Evolutionary conservation across 1,284 basidiomycete genomes (phyloP), one percentile per base, ranked within the genome.

Genomic region (Moesziomyces sp.): DNA sequence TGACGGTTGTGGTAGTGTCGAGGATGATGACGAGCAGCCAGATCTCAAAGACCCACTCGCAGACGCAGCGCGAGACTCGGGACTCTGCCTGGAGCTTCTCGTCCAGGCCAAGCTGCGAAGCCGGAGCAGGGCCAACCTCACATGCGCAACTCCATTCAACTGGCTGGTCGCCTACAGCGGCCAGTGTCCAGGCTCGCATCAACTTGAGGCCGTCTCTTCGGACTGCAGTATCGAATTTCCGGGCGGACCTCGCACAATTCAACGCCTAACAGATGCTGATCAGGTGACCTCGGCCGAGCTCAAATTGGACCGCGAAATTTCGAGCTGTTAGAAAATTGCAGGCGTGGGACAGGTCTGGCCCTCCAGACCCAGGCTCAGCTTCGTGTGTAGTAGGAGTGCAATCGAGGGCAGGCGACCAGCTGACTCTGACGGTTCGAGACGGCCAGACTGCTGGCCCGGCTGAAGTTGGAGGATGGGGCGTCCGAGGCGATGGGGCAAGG

Each of bases 1-100:
- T 73, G 70, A 73, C 70, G 70, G 70, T 56, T 68, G 64, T 73
- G 63, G 60, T 73, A 59, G 70, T 73, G 62, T 73, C 65, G 60
- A 73, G 46, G 65, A 57, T 68, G 70, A 73, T 63, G 62, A 73
- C 52, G 55, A 60, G 58, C 51, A 40, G 38, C 38, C 38, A 47
- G 35, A 65, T 40, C 57, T 73, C 46, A 47, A 73, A 62, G n/a
- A 45, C 52, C 43, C 43, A 26, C 21, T 19, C 30, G 19, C 28
- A 24, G 35, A 43, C 30, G 18, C 43, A 46, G 28, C 30, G 13
- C 30, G 30, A 34, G 30, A 34, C 30, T 34, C 11, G 30, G 13
- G 30, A 34, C 30, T 34, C 30, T 10, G 28, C 28, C 28, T 28
- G 28, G 28, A 13, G 30, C 30, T 11, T 34, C 30, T 26, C 24